Percentiles rank a stretch among this genome's conserved stretches.
Conservation (phyloP, 1,284 basidiomycete species). For the Moesziomyces antarcticus region DNA sequence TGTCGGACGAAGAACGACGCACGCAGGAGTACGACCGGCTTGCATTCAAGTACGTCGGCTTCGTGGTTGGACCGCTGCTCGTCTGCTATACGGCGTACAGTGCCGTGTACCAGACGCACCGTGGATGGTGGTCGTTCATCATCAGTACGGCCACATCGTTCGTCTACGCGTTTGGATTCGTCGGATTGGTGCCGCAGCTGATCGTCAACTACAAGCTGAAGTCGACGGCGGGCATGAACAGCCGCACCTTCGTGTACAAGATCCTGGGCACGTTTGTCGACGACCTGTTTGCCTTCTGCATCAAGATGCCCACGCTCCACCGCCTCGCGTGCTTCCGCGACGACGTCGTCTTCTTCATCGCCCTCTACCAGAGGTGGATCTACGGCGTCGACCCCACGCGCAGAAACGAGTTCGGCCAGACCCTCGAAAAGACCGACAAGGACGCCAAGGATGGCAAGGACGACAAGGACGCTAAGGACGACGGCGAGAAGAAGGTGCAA, state of each 20-base stretch:
- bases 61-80: constrained; percentile 84
- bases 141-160: constrained; percentile 84
- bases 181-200: constrained; percentile 71
- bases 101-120: constrained; percentile 74
- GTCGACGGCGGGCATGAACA: constrained; percentile 91
- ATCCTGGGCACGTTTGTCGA: constrained; percentile 85
- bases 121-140: constrained; percentile 93
- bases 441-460: constrained; percentile 1
- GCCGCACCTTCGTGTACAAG: constrained; percentile 98
- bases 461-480: constrained; percentile 6
- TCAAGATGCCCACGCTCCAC: constrained; percentile 95
- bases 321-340: constrained; percentile 82
- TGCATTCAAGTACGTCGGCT: constrained; percentile 90
- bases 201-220: constrained; percentile 82
- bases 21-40: constrained; percentile 92
- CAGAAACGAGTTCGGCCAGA: constrained; percentile 92
- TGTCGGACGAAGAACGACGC: constrained; percentile 93
- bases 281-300: constrained; percentile 83
- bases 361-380: constrained; percentile 80
- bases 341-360: constrained; percentile 67
- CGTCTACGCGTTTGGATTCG: constrained; percentile 97
- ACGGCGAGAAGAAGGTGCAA: constrained; percentile 1
- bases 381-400: constrained; percentile 93
- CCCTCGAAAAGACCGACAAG: constrained; percentile 32
- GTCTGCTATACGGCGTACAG: constrained; percentile 90